These are phyloP conservation scores for Streptanthus diversifolius DNA, from an alignment of 345 rosid genomes.

Conservation along the genomic window DNA sequence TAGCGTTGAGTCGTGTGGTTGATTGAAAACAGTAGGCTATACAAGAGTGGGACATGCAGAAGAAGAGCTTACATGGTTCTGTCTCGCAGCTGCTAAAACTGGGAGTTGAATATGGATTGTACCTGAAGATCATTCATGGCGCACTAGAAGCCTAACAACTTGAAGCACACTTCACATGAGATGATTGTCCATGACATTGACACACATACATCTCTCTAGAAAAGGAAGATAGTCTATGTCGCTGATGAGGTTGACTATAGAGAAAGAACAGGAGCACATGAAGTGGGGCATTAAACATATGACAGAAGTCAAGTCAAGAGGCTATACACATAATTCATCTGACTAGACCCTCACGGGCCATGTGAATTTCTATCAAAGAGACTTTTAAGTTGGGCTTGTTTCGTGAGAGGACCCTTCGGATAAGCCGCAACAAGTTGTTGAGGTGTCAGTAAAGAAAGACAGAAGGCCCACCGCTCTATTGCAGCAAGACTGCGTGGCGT, in stretches of 20 bases:
- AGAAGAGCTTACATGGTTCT: neutral
- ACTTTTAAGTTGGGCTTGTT: no score
- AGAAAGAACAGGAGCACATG: neutral
- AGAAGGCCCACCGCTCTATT: neutral
- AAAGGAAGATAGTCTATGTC: neutral
- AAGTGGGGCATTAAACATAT: neutral
- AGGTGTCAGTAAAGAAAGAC: neutral
- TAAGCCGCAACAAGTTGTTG: neutral
- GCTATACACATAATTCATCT: neutral
- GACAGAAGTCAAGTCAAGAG: neutral
- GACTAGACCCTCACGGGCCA: neutral
- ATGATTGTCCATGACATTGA: neutral
- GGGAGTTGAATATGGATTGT: neutral
- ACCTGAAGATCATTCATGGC: neutral
- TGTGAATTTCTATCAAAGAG: neutral
- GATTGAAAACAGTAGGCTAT: neutral
- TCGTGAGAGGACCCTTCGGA: no score
- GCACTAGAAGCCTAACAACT: neutral
- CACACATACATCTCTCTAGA: neutral
- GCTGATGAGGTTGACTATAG: neutral
- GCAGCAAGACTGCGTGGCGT: neutral
- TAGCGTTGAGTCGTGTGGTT: slow-evolving; percentile 35
- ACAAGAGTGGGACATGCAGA: neutral
- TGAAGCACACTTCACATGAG: neutral
- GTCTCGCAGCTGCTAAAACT: neutral